Base-by-base conservation (phyloP, 495 filamentous ascomycete genomes). In the Podospora tetraspora region DNA sequence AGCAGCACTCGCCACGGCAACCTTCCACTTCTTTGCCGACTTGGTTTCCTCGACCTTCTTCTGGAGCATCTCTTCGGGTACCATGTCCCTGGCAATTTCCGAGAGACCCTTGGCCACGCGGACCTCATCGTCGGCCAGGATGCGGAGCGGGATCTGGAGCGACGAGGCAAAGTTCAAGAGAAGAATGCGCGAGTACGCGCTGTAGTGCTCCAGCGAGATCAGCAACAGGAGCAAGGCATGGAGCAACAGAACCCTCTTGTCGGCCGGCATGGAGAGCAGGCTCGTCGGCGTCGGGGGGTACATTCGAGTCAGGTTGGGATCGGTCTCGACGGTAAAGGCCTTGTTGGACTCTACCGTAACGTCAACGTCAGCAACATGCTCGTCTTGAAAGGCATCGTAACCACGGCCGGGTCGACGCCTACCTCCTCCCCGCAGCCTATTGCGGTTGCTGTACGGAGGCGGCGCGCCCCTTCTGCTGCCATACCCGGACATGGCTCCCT, bases 141-240 rank as follows among this genome's bases (percentile, higher is more conserved):
- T 77, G 57, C 85, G 84, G 12, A 89, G 79, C 3, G 88, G 85
- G 16, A 97, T 77, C 19, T 84, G 78, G 4, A 97, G 78, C 19
- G 89, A 91, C 10, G 90, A 89, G 10, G 89, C 79, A 12, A 93
- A 77, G 71, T 90, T 82, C 10, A 94, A 75, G 32, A 97, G 84
- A 11, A 96, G 76, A 19, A 94, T 84, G 21, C 93, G 86, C 6
- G 92, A 93, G 63, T 90, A 87, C 11, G 90, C 85, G 66, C 83
- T 84, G 75, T 97, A 96, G 64, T 91, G 86, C 74, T 95, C 89
- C n/a, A 96, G 76, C 8, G 91, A 93, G 23, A 97, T 81, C 25
- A 94, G 71, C 23, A 96, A 77, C 9, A 97, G 81, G 4, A 97
- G 79, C 57, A 94, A 79, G 1, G 89, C 87, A 71, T 86, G 79